Percentiles rank a stretch among this genome's conserved stretches.
These are phyloP conservation scores for Lentinula edodes DNA, from an alignment of 768 basidiomycete species.

Conservation along the genomic window DNA sequence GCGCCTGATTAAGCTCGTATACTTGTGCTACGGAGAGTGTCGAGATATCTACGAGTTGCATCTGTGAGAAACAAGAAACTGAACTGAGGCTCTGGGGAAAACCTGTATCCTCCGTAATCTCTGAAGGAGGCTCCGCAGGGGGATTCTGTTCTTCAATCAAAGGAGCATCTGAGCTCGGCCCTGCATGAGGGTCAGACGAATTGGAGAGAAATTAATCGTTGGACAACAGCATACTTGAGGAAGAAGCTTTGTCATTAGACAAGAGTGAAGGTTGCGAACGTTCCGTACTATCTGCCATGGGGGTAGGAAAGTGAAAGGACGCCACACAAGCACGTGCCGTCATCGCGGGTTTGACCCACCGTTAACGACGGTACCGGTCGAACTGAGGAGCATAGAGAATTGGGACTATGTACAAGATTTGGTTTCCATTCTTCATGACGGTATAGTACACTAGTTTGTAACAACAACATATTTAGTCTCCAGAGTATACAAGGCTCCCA, in stretches of 20 bases:
- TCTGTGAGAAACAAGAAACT: neutral
- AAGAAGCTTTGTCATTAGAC: neutral
- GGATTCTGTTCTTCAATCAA: neutral
- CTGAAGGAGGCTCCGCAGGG: neutral
- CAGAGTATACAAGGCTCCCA: neutral
- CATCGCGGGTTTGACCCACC: too few relatives aligned
- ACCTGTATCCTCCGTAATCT: conserved; percentile 6
- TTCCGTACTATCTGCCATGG: neutral
- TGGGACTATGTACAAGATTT: too few relatives aligned
- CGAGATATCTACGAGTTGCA: conserved; percentile 22
- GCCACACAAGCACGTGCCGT: neutral
- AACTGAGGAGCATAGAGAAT: too few relatives aligned
- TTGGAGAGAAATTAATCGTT: too few relatives aligned
- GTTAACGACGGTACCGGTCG: too few relatives aligned
- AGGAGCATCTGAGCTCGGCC: neutral
- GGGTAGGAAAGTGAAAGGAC: neutral
- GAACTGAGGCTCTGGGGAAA: neutral
- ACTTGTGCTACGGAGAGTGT: conserved; percentile 27
- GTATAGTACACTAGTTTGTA: neutral
- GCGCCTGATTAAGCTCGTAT: conserved; percentile 35
- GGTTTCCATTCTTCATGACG: neutral
- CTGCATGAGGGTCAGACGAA: neutral
- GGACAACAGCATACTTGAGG: neutral
- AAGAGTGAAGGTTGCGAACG: neutral
- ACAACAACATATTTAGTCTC: neutral